Percentiles rank a stretch among this genome's conserved stretches.
Evolutionary conservation across 495 filamentous ascomycete species (phyloP).

Genomic region (Thozetella sp.): DNA sequence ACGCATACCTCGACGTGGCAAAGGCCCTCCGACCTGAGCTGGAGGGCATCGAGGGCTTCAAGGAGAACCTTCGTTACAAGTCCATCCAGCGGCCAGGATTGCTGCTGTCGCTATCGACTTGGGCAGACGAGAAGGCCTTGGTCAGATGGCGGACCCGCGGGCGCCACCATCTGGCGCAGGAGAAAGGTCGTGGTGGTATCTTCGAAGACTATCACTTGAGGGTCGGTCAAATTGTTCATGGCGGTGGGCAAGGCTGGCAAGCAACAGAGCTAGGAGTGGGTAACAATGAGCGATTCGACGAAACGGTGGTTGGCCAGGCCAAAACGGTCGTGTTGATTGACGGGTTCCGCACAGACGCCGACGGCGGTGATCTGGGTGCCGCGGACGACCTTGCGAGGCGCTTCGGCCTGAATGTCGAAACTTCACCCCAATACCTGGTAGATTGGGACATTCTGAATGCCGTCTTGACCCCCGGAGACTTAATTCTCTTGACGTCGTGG

Average conservation of each 20-base stretch:
- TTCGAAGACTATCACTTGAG: conserved; percentile 2
- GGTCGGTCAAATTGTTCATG: background rate
- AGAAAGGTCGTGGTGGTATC: background rate
- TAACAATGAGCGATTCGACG: background rate
- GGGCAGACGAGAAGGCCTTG: conserved; percentile 7
- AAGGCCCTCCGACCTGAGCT: conserved; percentile 5
- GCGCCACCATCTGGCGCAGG: conserved; percentile 5
- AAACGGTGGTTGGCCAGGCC: background rate
- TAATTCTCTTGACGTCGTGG: conserved; percentile 2
- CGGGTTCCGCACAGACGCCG: background rate
- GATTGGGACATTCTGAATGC: conserved; percentile 4
- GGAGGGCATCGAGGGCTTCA: background rate
- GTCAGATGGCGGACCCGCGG: conserved; percentile 5
- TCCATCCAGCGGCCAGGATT: conserved; percentile 4
- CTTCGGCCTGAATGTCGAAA: background rate
- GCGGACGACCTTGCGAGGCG: background rate
- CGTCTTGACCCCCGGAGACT: background rate
- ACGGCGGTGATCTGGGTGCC: too few species aligned
- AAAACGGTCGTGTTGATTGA: background rate
- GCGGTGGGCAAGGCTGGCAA: background rate
- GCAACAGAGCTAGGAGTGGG: too few species aligned
- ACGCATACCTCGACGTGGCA: conserved; percentile 4
- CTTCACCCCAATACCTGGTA: background rate
- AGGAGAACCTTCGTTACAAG: conserved; percentile 3
- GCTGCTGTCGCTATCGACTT: conserved; percentile 6